Evolutionary conservation across 2,329 filamentous ascomycete genomes (phyloP).

Genomic region (Apiospora phragmitis): DNA sequence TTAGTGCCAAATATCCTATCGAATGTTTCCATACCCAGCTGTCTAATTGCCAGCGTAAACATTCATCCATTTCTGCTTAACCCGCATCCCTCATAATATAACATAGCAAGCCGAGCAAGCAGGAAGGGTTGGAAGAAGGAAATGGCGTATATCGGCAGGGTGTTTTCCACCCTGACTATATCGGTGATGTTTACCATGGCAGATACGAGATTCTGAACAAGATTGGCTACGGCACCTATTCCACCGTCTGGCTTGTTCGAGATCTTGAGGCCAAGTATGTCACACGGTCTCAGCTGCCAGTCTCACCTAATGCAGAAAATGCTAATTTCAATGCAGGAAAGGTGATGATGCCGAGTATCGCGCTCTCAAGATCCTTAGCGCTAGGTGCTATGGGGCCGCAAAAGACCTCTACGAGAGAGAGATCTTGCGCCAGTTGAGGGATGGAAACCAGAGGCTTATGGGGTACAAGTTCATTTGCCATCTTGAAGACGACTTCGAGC

Average conservation of each 20-base stretch:
- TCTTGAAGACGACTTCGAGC: conserved; percentile 25
- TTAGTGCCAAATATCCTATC: no score
- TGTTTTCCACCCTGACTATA: conserved; percentile 21
- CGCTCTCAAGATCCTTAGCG: conserved; percentile 20
- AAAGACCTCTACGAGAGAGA: conserved; percentile 21
- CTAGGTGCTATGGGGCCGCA: conserved; percentile 17
- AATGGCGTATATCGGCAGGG: neutral
- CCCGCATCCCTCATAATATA: no score
- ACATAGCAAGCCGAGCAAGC: no score
- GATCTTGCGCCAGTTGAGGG: conserved; percentile 19
- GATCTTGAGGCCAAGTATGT: neutral
- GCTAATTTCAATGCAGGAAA: neutral
- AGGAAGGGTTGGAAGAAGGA: neutral
- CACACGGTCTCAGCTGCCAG: neutral
- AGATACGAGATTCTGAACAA: conserved; percentile 21
- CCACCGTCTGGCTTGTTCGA: conserved; percentile 17
- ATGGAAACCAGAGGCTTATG: neutral
- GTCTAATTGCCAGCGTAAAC: no score
- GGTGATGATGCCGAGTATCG: conserved; percentile 1
- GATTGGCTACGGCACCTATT: conserved; percentile 19
- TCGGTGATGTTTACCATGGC: conserved; percentile 20
- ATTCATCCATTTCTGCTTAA: no score
- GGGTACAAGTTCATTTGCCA: conserved; percentile 23
- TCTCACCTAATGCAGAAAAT: neutral
- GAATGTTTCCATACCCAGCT: no score